phyloP scores from a whole-genome alignment of 176 grass and related monocot genomes.

The Elymus sibiricus region DNA sequence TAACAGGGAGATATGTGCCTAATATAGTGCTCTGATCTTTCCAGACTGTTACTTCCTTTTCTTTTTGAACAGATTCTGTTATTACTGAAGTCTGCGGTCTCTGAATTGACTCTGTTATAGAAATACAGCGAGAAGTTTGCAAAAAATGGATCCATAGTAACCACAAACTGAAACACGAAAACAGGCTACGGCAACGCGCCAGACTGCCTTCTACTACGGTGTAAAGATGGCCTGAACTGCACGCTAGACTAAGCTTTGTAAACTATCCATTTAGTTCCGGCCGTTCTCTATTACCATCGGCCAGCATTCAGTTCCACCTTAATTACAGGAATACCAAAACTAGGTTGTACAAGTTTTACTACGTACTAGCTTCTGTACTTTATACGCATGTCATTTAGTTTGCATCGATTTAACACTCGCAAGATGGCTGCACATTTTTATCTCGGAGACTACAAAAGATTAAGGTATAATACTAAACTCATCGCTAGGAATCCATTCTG shows the following conservation, averaged over 20 bases:
- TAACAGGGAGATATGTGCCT: slow-evolving; percentile 10
- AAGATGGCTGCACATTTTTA: background rate
- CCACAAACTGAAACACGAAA: background rate
- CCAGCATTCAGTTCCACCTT: background rate
- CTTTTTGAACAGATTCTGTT: slow-evolving; percentile 11
- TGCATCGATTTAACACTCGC: background rate
- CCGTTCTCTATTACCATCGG: background rate
- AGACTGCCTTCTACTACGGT: background rate
- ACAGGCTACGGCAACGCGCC: background rate
- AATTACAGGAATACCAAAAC: background rate
- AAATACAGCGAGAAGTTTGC: background rate
- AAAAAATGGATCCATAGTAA: background rate
- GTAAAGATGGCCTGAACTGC: background rate
- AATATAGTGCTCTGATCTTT: slow-evolving; percentile 10
- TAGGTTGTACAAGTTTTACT: background rate
- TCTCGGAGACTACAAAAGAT: background rate
- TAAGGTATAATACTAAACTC: slow-evolving; percentile 3
- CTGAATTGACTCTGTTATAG: background rate
- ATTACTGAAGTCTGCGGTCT: slow-evolving; percentile 1
- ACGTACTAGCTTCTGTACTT: background rate
- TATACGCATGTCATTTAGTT: background rate
- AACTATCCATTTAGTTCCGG: background rate
- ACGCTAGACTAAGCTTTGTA: background rate
- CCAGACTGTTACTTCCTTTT: background rate
- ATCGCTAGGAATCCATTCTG: background rate